Conservation (phyloP, 2,329 filamentous ascomycete genomes). For the Penicillium fuscoglaucum region DNA sequence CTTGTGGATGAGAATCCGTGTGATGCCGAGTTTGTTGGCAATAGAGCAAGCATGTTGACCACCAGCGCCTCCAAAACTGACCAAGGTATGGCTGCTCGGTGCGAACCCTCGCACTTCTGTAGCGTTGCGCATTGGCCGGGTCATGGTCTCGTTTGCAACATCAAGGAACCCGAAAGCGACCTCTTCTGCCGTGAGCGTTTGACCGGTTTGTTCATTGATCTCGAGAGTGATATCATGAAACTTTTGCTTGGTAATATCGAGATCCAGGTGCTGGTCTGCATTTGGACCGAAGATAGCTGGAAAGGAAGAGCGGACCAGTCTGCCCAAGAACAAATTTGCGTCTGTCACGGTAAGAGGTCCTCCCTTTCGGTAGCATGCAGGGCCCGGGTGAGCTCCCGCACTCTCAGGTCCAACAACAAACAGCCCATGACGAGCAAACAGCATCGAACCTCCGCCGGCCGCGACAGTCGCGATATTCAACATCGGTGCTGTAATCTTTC, state of each 20-base stretch:
- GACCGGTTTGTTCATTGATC: background rate
- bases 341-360: background rate
- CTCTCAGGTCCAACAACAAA: background rate
- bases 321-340: background rate
- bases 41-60: background rate
- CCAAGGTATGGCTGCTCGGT: background rate
- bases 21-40: background rate
- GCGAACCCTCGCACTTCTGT: background rate
- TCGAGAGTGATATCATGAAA: background rate
- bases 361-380: background rate
- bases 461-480: background rate
- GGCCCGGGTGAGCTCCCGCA: background rate
- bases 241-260: background rate
- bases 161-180: background rate
- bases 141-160: background rate
- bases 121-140: background rate
- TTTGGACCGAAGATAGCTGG: background rate
- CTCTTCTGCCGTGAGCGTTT: background rate
- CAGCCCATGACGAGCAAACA: background rate
- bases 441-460: background rate
- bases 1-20: background rate
- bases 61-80: background rate
- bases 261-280: background rate
- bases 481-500: background rate
- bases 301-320: background rate